These are phyloP conservation scores for Candida michaelii DNA, from an alignment of 805 yeast species.

Conservation along the genomic window DNA sequence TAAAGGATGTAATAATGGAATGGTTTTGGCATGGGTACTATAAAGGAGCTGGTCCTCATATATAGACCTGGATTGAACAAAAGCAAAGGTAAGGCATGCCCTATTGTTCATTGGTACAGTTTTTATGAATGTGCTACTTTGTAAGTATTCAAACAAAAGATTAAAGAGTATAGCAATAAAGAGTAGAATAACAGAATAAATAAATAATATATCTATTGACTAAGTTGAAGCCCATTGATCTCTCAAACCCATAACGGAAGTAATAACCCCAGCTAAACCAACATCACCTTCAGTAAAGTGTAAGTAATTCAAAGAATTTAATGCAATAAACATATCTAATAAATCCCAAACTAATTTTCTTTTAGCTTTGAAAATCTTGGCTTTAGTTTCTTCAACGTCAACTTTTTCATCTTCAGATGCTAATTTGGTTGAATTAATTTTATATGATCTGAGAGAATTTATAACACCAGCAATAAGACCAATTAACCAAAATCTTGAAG, in stretches of 20 bases:
- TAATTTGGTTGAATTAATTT: slow-evolving; percentile 43
- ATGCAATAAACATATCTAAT: slow-evolving; percentile 73
- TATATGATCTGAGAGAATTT: slow-evolving; percentile 55
- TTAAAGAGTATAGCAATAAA: not conserved
- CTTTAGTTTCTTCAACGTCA: slow-evolving; percentile 37
- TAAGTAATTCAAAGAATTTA: slow-evolving; percentile 61
- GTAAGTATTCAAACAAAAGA: no score
- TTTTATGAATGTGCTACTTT: no score
- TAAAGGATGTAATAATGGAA: slow-evolving; percentile 26
- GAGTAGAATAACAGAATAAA: not conserved
- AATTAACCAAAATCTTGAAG: slow-evolving; percentile 74
- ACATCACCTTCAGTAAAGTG: slow-evolving; percentile 73
- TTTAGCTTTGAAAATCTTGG: slow-evolving; percentile 49
- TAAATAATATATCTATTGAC: not conserved
- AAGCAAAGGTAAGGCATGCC: no score
- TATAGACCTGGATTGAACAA: not conserved
- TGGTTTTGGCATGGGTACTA: slow-evolving; percentile 36
- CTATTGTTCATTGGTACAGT: no score
- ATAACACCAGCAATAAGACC: slow-evolving; percentile 65
- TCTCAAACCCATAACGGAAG: slow-evolving; percentile 74
- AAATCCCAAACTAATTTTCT: slow-evolving; percentile 74
- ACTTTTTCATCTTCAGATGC: slow-evolving; percentile 26
- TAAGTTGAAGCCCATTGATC: slow-evolving; percentile 62
- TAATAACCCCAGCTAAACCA: slow-evolving; percentile 81
- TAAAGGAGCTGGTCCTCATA: slow-evolving; percentile 17